These are phyloP conservation scores for Penicillium digitatum DNA, from an alignment of 2,329 filamentous ascomycete genomes.

Conservation along the genomic window DNA sequence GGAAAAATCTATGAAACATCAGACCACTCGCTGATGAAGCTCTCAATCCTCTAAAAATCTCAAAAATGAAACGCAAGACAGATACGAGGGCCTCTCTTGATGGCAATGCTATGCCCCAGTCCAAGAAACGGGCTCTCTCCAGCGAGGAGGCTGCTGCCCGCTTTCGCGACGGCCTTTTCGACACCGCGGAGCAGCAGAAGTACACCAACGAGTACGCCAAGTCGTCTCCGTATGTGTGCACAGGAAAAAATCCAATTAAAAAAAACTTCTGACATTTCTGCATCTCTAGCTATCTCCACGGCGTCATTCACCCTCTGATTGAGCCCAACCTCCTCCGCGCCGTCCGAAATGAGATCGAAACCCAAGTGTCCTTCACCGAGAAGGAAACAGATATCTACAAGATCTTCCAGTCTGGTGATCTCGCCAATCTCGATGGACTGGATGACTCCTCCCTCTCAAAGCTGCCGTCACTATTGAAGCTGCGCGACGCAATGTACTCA, in stretches of 20 bases:
- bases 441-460: constrained; percentile 80
- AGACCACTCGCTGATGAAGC: constrained; percentile 7
- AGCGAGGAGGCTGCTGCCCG: constrained; percentile 38
- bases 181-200: constrained; percentile 37
- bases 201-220: constrained; percentile 43
- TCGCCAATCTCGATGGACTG: constrained; percentile 92
- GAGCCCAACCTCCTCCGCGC: constrained; percentile 75
- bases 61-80: constrained; percentile 46
- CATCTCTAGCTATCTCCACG: constrained; percentile 71
- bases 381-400: constrained; percentile 99
- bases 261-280: not conserved
- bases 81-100: constrained; percentile 28
- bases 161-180: constrained; percentile 46
- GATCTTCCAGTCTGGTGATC: constrained; percentile 96
- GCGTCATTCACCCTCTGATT: constrained; percentile 78
- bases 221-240: constrained; percentile 41
- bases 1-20: constrained; percentile 17
- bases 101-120: constrained; percentile 33
- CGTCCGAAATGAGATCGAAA: constrained; percentile 82
- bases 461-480: constrained; percentile 79
- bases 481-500: constrained; percentile 95
- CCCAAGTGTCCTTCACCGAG: constrained; percentile 90
- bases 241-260: not conserved
- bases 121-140: constrained; percentile 40
- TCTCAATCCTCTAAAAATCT: not conserved